Percentiles rank a stretch among this genome's conserved stretches.
Conservation (phyloP, 2,329 filamentous ascomycete genomes). For the Scopulariopsis brevicaulis region DNA sequence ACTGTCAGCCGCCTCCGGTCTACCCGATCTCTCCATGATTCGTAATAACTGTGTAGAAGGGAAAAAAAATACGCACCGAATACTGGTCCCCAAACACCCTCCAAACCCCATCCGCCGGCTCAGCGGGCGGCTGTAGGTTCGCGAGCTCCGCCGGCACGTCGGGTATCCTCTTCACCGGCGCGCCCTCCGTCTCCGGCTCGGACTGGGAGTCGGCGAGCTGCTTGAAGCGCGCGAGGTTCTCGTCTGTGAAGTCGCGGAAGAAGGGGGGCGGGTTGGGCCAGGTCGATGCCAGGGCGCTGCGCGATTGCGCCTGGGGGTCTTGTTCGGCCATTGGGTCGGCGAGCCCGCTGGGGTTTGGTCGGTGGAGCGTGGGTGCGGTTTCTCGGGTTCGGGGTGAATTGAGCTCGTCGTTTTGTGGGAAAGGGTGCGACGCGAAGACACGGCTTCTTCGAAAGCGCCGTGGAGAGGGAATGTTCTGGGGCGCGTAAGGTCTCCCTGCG, state of each 20-base stretch:
- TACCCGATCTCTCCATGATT: not conserved
- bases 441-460: too few relatives aligned
- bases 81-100: constrained; percentile 62
- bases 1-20: not conserved
- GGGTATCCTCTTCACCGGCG: not conserved
- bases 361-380: too few relatives aligned
- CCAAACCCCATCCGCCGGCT: constrained; percentile 61
- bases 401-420: too few relatives aligned
- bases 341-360: too few relatives aligned
- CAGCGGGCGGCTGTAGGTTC: constrained; percentile 70
- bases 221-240: constrained; percentile 40
- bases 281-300: constrained; percentile 42
- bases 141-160: constrained; percentile 60
- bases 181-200: not conserved
- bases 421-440: too few relatives aligned
- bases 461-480: too few relatives aligned
- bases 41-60: not conserved
- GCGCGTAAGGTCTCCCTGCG: too few relatives aligned
- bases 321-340: constrained; percentile 43
- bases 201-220: not conserved
- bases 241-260: constrained; percentile 75
- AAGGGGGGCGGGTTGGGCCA: constrained; percentile 85
- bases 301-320: constrained; percentile 27
- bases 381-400: too few relatives aligned
- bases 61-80: constrained; percentile 22